Percentiles rank a stretch among this genome's conserved stretches.
Conservation (phyloP, 2,329 filamentous ascomycete genomes). For the Scedosporium dehoogii region DNA sequence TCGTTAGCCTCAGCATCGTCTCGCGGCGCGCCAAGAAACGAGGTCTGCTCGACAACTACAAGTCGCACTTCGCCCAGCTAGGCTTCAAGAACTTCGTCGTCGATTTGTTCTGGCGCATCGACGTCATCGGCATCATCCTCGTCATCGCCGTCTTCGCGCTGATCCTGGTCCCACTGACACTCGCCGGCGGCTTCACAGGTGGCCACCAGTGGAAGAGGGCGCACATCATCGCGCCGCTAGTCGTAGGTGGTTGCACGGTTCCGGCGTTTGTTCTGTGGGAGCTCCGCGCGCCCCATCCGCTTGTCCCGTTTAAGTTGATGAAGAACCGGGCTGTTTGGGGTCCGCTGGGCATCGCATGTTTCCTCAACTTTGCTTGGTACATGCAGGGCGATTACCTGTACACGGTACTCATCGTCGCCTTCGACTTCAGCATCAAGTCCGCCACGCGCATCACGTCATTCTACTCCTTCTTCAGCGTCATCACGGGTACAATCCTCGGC, state of each 20-base stretch:
- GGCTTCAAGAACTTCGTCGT: constrained; percentile 22
- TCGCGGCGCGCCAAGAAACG: constrained; percentile 39
- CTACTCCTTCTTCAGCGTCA: constrained; percentile 47
- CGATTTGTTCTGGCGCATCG: constrained; percentile 36
- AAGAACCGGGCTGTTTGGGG: constrained; percentile 57
- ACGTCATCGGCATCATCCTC: constrained; percentile 33
- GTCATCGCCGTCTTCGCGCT: constrained; percentile 36
- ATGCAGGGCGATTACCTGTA: constrained; percentile 56
- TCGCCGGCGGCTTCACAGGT: constrained; percentile 29
- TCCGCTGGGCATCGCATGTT: constrained; percentile 46
- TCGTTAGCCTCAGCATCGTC: constrained; percentile 40
- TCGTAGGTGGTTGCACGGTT: constrained; percentile 34
- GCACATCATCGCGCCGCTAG: constrained; percentile 32
- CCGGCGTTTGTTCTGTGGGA: constrained; percentile 42
- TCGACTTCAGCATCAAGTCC: constrained; percentile 44
- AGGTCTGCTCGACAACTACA: constrained; percentile 32
- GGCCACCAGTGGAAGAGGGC: constrained; percentile 25
- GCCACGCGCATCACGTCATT: constrained; percentile 51
- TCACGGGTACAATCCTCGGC: constrained; percentile 46
- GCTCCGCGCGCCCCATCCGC: constrained; percentile 36
- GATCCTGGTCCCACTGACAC: constrained; percentile 33
- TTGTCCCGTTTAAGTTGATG: constrained; percentile 50
- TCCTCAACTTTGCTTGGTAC: constrained; percentile 50
- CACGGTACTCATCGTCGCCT: constrained; percentile 51
- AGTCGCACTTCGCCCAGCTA: constrained; percentile 20